phyloP scores from a whole-genome alignment of 768 basidiomycete species.

The Fistulinella prunicolor region DNA sequence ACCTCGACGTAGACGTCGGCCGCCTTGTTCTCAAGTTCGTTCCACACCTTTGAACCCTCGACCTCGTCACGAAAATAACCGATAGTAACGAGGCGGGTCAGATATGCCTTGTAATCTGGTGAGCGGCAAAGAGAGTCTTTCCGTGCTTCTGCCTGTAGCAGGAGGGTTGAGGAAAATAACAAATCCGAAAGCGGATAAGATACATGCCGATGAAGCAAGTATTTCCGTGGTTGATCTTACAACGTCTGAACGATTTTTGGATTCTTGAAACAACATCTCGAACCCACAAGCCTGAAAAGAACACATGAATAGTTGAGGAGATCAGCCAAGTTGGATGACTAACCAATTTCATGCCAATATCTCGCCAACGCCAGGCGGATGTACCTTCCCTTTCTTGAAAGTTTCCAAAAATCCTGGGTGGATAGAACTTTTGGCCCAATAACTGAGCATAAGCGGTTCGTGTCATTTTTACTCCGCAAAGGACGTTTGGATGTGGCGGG shows the following conservation, averaged over 20 bases:
- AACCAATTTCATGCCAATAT: conserved; percentile 93
- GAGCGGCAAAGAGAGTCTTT: conserved; percentile 68
- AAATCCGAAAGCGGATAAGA: not conserved
- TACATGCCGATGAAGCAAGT: conserved; percentile 47
- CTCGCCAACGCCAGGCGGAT: conserved; percentile 72
- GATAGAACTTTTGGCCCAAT: conserved; percentile 85
- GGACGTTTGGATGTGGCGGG: conserved; percentile 63
- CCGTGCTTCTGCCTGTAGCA: conserved; percentile 53
- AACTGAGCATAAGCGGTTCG: conserved; percentile 94
- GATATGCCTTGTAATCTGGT: conserved; percentile 66
- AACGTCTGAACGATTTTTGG: conserved; percentile 52
- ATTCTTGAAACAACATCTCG: conserved; percentile 93
- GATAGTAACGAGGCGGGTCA: conserved; percentile 57
- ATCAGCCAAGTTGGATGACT: conserved; percentile 17
- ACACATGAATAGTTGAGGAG: not conserved
- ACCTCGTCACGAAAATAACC: conserved; percentile 80
- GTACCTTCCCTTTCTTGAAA: conserved; percentile 64
- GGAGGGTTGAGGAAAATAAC: not conserved
- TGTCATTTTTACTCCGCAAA: conserved; percentile 72
- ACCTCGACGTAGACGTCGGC: conserved; percentile 59
- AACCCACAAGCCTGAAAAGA: conserved; percentile 79
- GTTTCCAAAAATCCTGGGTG: conserved; percentile 84
- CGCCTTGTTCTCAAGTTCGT: conserved; percentile 67
- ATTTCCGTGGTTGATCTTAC: conserved; percentile 36
- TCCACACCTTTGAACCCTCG: conserved; percentile 79